phyloP scores from a whole-genome alignment of 805 yeast species.

The Ogataea nitratoaversa region DNA sequence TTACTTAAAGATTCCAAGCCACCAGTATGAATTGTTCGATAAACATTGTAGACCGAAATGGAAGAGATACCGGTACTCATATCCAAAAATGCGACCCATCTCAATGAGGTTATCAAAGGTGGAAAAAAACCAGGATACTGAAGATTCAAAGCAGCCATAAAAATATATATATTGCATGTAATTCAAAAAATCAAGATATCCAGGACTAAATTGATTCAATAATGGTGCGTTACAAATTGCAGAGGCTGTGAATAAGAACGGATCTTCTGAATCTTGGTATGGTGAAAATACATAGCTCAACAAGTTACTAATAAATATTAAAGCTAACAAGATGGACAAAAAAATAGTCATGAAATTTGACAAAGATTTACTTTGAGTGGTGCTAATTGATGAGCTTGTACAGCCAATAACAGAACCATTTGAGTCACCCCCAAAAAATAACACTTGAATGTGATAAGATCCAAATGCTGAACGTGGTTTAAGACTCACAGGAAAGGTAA shows the following conservation, averaged over 20 bases:
- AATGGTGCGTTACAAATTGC: constrained; percentile 56
- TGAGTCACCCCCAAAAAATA: constrained; percentile 38
- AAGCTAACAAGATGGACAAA: constrained; percentile 36
- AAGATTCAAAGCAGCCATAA: constrained; percentile 50
- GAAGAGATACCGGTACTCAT: constrained; percentile 7
- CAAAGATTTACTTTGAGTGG: constrained; percentile 37
- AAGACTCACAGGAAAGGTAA: constrained; percentile 22
- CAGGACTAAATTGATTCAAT: constrained; percentile 53
- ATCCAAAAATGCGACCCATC: constrained; percentile 55
- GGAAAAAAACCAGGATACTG: constrained; percentile 61
- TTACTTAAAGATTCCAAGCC: constrained; percentile 39
- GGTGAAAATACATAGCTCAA: constrained; percentile 45
- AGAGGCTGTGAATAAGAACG: constrained; percentile 49
- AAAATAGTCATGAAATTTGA: constrained; percentile 36
- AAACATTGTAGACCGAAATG: constrained; percentile 32
- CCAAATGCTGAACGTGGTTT: constrained; percentile 35
- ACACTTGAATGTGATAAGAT: constrained; percentile 39
- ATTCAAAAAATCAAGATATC: constrained; percentile 41
- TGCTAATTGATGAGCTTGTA: constrained; percentile 43
- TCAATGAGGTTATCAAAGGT: constrained; percentile 44
- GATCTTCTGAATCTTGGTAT: constrained; percentile 53
- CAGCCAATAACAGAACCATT: constrained; percentile 43
- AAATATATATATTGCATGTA: constrained; percentile 59
- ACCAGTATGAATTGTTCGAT: constrained; percentile 36
- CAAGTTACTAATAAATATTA: constrained; percentile 33